phyloP scores from a whole-genome alignment of 2,329 filamentous ascomycete genomes.

The Hypoxylon sp. region DNA sequence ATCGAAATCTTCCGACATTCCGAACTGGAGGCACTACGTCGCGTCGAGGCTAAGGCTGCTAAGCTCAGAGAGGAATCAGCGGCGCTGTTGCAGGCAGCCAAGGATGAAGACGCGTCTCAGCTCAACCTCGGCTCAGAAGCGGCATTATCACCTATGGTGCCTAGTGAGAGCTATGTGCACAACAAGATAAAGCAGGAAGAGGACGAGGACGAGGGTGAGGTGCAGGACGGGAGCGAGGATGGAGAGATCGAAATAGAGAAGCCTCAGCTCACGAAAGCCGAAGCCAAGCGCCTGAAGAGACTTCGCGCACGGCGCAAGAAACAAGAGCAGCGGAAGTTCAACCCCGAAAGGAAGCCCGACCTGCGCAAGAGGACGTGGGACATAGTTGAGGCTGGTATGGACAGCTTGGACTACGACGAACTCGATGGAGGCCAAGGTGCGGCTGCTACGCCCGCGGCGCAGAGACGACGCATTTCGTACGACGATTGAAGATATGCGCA shows the following conservation, averaged over 20 bases:
- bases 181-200: conserved; percentile 18
- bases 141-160: conserved; percentile 13
- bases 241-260: conserved; percentile 53
- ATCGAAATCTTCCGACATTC: conserved; percentile 91
- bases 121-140: conserved; percentile 9
- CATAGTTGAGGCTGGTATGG: conserved; percentile 71
- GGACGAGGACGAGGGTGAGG: conserved; percentile 36
- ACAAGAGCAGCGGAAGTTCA: conserved; percentile 56
- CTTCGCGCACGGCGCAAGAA: conserved; percentile 55
- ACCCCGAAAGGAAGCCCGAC: conserved; percentile 67
- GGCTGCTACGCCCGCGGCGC: conserved; percentile 48
- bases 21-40: conserved; percentile 80
- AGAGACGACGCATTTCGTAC: conserved; percentile 62
- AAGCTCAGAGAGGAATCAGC: conserved; percentile 43
- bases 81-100: conserved; percentile 28
- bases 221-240: conserved; percentile 49
- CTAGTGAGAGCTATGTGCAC: neutral
- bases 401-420: conserved; percentile 71
- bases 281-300: conserved; percentile 52
- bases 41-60: conserved; percentile 58
- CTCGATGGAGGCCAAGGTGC: conserved; percentile 46
- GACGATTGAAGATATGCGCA: conserved; percentile 55
- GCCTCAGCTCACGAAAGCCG: conserved; percentile 45
- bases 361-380: conserved; percentile 76
- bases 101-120: conserved; percentile 19